Evolutionary conservation across 1,284 basidiomycete species (phyloP).

Genomic region (Sanguinoderma infundibulare): DNA sequence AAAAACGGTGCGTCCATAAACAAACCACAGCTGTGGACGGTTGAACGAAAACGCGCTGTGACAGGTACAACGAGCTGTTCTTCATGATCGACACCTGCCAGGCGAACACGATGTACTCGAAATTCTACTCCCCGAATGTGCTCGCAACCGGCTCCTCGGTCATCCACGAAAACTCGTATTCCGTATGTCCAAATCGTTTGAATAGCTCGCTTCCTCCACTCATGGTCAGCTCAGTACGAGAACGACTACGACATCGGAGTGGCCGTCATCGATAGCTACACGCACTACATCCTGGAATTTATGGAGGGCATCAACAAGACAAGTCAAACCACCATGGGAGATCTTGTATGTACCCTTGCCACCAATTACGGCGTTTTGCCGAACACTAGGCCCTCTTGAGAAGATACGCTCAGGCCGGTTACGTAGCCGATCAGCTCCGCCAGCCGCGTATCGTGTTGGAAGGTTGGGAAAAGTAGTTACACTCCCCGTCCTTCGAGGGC

Average conservation of each 20-base stretch:
- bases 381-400: too few species aligned
- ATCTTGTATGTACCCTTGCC: slow-evolving; percentile 66
- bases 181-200: slow-evolving; percentile 54
- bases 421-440: too few species aligned
- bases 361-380: too few species aligned
- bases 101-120: slow-evolving; percentile 94
- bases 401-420: too few species aligned
- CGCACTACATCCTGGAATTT: slow-evolving; percentile 89
- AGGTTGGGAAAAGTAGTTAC: too few species aligned
- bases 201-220: not conserved
- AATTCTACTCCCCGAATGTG: slow-evolving; percentile 95
- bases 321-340: slow-evolving; percentile 78
- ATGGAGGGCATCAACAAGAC: slow-evolving; percentile 95
- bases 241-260: slow-evolving; percentile 95
- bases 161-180: slow-evolving; percentile 94
- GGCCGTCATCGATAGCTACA: slow-evolving; percentile 94
- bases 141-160: slow-evolving; percentile 91
- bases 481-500: too few species aligned
- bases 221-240: slow-evolving; percentile 65
- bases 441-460: too few species aligned
- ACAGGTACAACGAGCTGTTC: slow-evolving; percentile 93
- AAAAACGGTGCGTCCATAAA: slow-evolving; percentile 69
- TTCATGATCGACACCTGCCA: slow-evolving; percentile 99
- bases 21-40: too few species aligned
- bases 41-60: too few species aligned